Percentiles rank a stretch among this genome's conserved stretches.
Evolutionary conservation across 2,329 filamentous ascomycete genomes (phyloP).

Genomic region (Aspergillus jensenii): DNA sequence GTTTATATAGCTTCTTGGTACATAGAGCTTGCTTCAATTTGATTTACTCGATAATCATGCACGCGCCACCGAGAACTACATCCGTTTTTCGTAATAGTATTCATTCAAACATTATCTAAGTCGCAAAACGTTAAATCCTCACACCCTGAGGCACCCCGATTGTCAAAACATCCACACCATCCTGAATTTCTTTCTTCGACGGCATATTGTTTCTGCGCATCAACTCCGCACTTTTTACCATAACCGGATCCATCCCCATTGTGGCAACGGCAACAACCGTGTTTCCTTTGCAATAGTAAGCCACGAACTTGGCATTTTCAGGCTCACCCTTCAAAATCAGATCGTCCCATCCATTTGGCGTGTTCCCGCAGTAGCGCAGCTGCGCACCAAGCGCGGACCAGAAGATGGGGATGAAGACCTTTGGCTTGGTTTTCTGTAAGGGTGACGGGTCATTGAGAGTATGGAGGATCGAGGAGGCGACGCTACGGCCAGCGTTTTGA

Average conservation of each 20-base stretch:
- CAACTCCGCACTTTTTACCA: conserved; percentile 78
- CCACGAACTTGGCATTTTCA: conserved; percentile 77
- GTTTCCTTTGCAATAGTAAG: conserved; percentile 85
- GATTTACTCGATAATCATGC: neutral
- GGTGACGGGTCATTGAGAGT: conserved; percentile 38
- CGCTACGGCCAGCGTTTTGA: conserved; percentile 83
- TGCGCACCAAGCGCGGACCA: conserved; percentile 93
- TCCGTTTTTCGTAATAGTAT: neutral
- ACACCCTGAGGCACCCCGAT: conserved; percentile 27
- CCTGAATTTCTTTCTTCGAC: conserved; percentile 71
- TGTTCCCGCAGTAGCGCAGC: conserved; percentile 90
- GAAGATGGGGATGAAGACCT: conserved; percentile 88
- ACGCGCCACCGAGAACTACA: neutral
- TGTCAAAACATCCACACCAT: conserved; percentile 43
- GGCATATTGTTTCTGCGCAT: conserved; percentile 84
- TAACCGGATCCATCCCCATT: conserved; percentile 86
- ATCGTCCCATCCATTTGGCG: conserved; percentile 79
- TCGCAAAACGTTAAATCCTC: conserved; percentile 15
- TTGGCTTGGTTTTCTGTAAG: conserved; percentile 51
- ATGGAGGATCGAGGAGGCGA: conserved; percentile 73
- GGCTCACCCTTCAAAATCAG: conserved; percentile 75
- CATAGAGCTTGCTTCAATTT: neutral
- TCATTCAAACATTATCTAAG: neutral
- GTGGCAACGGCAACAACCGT: conserved; percentile 85
- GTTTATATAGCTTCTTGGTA: neutral